Evolutionary conservation across 2,329 filamentous ascomycete genomes (phyloP).

Genomic region (Clonostachys byssicola): DNA sequence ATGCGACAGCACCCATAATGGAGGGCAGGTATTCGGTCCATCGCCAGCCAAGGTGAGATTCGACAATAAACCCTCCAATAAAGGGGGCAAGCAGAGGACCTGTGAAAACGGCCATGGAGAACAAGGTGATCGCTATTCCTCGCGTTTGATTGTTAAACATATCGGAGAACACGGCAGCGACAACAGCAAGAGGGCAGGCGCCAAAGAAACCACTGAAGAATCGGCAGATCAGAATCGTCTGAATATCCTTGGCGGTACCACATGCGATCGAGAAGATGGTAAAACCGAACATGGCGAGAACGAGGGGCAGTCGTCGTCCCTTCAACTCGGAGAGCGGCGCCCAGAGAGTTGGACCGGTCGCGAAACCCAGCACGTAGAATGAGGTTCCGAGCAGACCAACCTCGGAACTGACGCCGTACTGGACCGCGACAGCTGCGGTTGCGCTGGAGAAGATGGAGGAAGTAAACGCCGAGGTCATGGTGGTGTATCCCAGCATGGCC

Average conservation of each 20-base stretch:
- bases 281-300: constrained; percentile 64
- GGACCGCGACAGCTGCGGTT: constrained; percentile 46
- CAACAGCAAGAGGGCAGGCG: constrained; percentile 63
- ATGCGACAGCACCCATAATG: constrained; percentile 55
- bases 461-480: constrained; percentile 66
- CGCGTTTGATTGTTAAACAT: constrained; percentile 64
- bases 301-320: constrained; percentile 60
- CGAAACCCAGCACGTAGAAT: constrained; percentile 69
- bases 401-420: constrained; percentile 58
- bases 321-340: constrained; percentile 70
- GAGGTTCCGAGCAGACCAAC: constrained; percentile 63
- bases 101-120: constrained; percentile 52
- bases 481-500: constrained; percentile 68
- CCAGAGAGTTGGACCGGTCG: constrained; percentile 67
- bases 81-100: constrained; percentile 66
- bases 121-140: constrained; percentile 40
- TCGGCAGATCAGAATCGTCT: constrained; percentile 65
- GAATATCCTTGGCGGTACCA: constrained; percentile 63
- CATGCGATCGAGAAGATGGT: constrained; percentile 63
- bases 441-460: constrained; percentile 73
- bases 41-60: constrained; percentile 63
- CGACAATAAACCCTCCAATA: constrained; percentile 63
- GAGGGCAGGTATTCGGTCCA: constrained; percentile 19
- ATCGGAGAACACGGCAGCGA: constrained; percentile 68
- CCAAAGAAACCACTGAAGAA: constrained; percentile 74